phyloP scores from a whole-genome alignment of 169 alveolate species.

The Cryptosporidium viatorum region DNA sequence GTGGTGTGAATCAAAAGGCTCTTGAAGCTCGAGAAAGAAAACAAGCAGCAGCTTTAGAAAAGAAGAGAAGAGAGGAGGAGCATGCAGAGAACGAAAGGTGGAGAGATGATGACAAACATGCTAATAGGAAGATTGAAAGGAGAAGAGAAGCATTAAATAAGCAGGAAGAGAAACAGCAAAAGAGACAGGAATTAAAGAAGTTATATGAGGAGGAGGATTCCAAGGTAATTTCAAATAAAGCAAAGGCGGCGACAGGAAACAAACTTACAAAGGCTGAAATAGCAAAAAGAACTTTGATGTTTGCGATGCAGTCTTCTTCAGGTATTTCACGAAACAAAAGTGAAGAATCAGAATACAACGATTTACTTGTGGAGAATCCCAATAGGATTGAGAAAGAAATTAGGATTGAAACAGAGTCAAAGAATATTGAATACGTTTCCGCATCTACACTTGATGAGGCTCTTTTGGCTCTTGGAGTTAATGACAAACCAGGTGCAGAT shows the following conservation, averaged over 20 bases:
- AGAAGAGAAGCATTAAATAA: constrained; percentile 32
- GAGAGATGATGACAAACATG: constrained; percentile 62
- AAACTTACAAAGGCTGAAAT: constrained; percentile 70
- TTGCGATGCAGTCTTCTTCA: constrained; percentile 57
- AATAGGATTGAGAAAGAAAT: constrained; percentile 25
- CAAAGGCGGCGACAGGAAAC: constrained; percentile 6
- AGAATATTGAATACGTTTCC: constrained; percentile 46
- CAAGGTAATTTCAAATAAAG: constrained; percentile 37
- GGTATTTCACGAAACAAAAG: constrained; percentile 2
- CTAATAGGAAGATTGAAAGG: constrained; percentile 61
- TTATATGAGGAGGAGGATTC: constrained; percentile 71
- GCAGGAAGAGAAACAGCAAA: constrained; percentile 60
- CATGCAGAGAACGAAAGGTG: constrained; percentile 59
- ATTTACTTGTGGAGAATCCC: constrained; percentile 64
- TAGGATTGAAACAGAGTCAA: constrained; percentile 13
- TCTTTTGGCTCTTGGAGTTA: constrained; percentile 8
- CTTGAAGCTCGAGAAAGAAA: constrained; percentile 74
- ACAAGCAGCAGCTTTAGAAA: constrained; percentile 68
- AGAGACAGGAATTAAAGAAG: constrained; percentile 34
- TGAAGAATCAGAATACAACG: constrained; percentile 17
- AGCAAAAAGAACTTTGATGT: constrained; percentile 60
- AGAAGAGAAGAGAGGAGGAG: constrained; percentile 54
- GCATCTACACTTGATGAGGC: constrained; percentile 74
- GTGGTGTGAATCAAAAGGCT: constrained; percentile 70
- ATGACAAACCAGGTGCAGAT: constrained; percentile 10